phyloP scores from a whole-genome alignment of 2,329 filamentous ascomycete species.

The Aureobasidium sp. region DNA sequence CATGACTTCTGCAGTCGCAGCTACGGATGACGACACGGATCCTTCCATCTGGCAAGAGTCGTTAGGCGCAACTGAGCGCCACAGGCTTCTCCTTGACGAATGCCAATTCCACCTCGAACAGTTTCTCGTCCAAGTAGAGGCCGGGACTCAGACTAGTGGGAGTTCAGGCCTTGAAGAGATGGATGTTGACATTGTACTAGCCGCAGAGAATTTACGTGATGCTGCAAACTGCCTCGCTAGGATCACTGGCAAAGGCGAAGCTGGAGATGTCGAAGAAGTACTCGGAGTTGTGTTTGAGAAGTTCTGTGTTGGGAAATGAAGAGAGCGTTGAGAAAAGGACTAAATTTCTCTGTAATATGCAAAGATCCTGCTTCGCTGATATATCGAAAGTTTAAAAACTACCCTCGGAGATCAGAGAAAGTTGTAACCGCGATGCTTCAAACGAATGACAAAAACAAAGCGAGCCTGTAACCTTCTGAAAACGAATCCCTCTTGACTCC shows the following conservation, averaged over 20 bases:
- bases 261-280: constrained; percentile 89
- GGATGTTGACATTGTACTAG: constrained; percentile 77
- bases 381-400: not conserved
- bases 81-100: constrained; percentile 69
- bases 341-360: not conserved
- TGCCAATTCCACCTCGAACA: constrained; percentile 66
- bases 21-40: constrained; percentile 38
- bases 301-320: constrained; percentile 42
- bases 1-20: constrained; percentile 54
- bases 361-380: not conserved
- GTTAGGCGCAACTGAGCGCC: constrained; percentile 83
- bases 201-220: constrained; percentile 78
- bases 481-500: not conserved
- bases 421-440: not conserved
- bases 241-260: constrained; percentile 80
- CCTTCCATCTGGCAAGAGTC: constrained; percentile 71
- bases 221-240: constrained; percentile 74
- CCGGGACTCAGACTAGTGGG: constrained; percentile 3
- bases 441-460: not conserved
- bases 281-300: constrained; percentile 97
- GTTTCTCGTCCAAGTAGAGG: constrained; percentile 57
- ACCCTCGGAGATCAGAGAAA: no score
- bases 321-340: not conserved
- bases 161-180: constrained; percentile 20
- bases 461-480: no score